A percentile compares a stretch with the other conserved stretches of the same genome.
phyloP scores from a whole-genome alignment of 2,329 filamentous ascomycete genomes.

The Leptosphaerulina australis region DNA sequence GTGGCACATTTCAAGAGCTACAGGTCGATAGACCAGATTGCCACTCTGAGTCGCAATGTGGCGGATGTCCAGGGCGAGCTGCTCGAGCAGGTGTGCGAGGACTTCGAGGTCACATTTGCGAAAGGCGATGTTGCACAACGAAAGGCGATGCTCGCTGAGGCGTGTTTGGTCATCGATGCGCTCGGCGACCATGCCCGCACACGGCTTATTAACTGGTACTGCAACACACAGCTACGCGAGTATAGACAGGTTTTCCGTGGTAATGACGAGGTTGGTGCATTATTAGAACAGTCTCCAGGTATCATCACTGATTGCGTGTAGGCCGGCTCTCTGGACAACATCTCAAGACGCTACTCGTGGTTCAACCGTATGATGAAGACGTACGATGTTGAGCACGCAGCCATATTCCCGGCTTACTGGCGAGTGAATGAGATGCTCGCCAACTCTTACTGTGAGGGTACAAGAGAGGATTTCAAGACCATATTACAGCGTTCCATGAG shows the following conservation, averaged over 20 bases:
- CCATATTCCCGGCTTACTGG: conserved; percentile 87
- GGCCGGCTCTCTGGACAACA: conserved; percentile 94
- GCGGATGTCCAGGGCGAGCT: conserved; percentile 91
- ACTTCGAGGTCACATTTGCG: conserved; percentile 94
- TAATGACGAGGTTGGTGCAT: conserved; percentile 72
- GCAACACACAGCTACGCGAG: conserved; percentile 94
- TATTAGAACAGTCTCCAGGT: background rate
- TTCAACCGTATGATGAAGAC: conserved; percentile 94
- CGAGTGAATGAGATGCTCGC: conserved; percentile 87
- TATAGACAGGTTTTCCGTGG: conserved; percentile 95
- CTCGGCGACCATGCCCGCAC: conserved; percentile 84
- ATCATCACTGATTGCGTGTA: conserved; percentile 27
- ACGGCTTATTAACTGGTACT: conserved; percentile 91
- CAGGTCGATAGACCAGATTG: conserved; percentile 96
- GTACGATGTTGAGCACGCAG: conserved; percentile 90
- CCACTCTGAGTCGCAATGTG: conserved; percentile 87
- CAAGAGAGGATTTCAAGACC: conserved; percentile 90
- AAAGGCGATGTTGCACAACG: conserved; percentile 79
- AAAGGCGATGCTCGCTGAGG: conserved; percentile 77
- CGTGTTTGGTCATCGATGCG: conserved; percentile 92
- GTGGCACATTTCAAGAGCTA: conserved; percentile 99
- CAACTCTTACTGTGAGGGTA: conserved; percentile 93
- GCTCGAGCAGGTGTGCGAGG: conserved; percentile 97
- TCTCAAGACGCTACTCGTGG: conserved; percentile 92
- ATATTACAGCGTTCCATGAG: conserved; percentile 90